phyloP scores from a whole-genome alignment of 768 basidiomycete genomes.

The Mycena metata region DNA sequence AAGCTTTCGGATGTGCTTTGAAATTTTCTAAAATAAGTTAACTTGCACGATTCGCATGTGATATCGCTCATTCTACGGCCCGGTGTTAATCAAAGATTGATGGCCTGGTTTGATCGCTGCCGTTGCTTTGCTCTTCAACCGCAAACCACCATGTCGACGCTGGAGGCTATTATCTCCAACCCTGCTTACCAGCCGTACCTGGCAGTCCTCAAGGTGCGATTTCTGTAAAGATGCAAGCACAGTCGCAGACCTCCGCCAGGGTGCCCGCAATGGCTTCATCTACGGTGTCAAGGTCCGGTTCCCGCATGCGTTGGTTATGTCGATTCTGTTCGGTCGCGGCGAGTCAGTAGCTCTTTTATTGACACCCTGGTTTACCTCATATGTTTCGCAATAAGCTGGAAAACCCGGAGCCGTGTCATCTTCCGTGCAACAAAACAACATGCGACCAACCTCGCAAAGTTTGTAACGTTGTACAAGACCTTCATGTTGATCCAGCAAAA shows the following conservation, averaged over 20 bases:
- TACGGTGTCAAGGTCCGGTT: slow-evolving; percentile 94
- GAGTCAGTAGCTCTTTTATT: slow-evolving; percentile 69
- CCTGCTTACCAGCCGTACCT: slow-evolving; percentile 92
- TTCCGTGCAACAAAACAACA: slow-evolving; percentile 91
- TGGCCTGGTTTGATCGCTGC: too few species aligned
- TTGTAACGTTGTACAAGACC: slow-evolving; percentile 94
- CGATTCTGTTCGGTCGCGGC: slow-evolving; percentile 92
- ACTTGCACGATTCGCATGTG: slow-evolving; percentile 1
- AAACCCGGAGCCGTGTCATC: slow-evolving; percentile 74
- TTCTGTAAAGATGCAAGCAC: not conserved
- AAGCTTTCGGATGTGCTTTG: slow-evolving; percentile 23
- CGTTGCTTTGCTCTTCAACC: too few species aligned
- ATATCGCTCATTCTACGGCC: not conserved
- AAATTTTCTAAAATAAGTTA: not conserved
- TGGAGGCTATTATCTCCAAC: slow-evolving; percentile 60
- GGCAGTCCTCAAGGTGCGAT: slow-evolving; percentile 81
- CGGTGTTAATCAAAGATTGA: not conserved
- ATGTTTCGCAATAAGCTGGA: slow-evolving; percentile 66
- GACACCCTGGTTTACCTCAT: slow-evolving; percentile 20
- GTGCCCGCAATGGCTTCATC: slow-evolving; percentile 90
- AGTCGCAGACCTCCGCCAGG: slow-evolving; percentile 45
- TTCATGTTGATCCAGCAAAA: slow-evolving; percentile 87
- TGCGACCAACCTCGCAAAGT: slow-evolving; percentile 92
- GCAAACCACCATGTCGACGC: slow-evolving; percentile 6
- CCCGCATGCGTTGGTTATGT: slow-evolving; percentile 97